Percentiles rank a stretch among this genome's conserved stretches.
Conservation (phyloP, 192 early-diverging fungal genomes). For the Entomortierella chlamydospora region DNA sequence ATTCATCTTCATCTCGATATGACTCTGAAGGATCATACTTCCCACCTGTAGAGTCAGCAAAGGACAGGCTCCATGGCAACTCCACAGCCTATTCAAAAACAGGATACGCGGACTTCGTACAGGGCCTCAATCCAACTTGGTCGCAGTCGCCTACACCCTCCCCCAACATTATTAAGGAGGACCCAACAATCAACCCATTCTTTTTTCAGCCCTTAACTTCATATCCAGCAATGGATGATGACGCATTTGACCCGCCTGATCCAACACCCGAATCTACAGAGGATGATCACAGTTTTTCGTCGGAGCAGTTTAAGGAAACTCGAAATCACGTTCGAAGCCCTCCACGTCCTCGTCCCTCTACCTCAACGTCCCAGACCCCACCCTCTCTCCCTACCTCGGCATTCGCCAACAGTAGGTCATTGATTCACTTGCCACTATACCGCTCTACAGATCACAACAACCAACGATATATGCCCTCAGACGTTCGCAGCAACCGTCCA, state of each 20-base stretch:
- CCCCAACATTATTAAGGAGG: slow-evolving; percentile 58
- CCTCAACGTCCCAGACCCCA: slow-evolving; percentile 7
- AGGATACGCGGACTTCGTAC: slow-evolving; percentile 66
- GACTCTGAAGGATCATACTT: slow-evolving; percentile 50
- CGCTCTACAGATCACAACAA: slow-evolving; percentile 56
- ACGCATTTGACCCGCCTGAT: slow-evolving; percentile 66
- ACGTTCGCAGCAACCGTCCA: slow-evolving; percentile 30
- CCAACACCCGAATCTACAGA: slow-evolving; percentile 44
- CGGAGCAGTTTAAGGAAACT: slow-evolving; percentile 17
- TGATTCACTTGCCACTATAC: slow-evolving; percentile 66
- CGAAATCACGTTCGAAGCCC: background rate
- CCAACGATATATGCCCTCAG: slow-evolving; percentile 43
- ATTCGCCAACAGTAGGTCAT: slow-evolving; percentile 57
- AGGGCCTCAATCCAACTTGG: slow-evolving; percentile 67
- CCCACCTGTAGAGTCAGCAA: slow-evolving; percentile 36
- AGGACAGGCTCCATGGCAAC: background rate
- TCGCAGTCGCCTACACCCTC: slow-evolving; percentile 68
- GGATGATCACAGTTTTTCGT: slow-evolving; percentile 24
- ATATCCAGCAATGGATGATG: slow-evolving; percentile 64
- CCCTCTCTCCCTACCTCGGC: slow-evolving; percentile 37
- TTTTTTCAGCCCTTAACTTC: slow-evolving; percentile 56
- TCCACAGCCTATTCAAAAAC: slow-evolving; percentile 13
- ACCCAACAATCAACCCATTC: slow-evolving; percentile 67
- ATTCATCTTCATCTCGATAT: slow-evolving; percentile 27
- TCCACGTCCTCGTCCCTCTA: background rate